Evolutionary conservation across 2,329 filamentous ascomycete species (phyloP).

Genomic region (Pseudogymnoascus sp.): DNA sequence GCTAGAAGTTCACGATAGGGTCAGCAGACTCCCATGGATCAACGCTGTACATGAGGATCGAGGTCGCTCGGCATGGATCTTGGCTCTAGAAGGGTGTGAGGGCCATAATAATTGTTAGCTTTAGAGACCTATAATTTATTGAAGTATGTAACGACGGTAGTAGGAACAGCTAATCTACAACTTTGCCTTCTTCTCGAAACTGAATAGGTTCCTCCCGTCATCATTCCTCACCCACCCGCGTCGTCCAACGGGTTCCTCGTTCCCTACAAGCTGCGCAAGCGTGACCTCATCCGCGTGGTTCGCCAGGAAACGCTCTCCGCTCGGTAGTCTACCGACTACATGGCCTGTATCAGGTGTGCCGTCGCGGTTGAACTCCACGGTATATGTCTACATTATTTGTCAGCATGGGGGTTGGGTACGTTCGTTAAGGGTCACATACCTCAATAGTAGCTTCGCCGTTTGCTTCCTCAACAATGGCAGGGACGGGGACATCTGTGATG

Average conservation of each 20-base stretch:
- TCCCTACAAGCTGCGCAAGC: conserved; percentile 36
- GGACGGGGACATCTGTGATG: conserved; percentile 33
- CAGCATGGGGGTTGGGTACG: neutral
- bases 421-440: conserved; percentile 29
- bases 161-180: conserved; percentile 11
- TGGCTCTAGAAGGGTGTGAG: neutral
- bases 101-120: too few species aligned
- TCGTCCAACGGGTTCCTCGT: conserved; percentile 40
- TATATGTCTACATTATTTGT: conserved; percentile 43
- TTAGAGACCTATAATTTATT: neutral
- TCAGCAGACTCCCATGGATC: neutral
- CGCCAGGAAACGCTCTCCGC: conserved; percentile 44
- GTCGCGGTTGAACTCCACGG: conserved; percentile 46
- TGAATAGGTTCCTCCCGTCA: conserved; percentile 32
- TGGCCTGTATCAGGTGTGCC: conserved; percentile 39
- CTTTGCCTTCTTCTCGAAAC: conserved; percentile 18
- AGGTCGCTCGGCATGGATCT: neutral
- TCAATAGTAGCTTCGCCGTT: conserved; percentile 45
- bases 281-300: conserved; percentile 46
- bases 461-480: conserved; percentile 33
- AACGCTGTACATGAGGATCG: neutral
- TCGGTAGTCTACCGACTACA: conserved; percentile 43
- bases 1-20: neutral
- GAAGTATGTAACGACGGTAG: neutral
- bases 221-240: conserved; percentile 35